Evolutionary conservation across 495 filamentous ascomycete genomes (phyloP).

Genomic region (Penicillium paxilli): DNA sequence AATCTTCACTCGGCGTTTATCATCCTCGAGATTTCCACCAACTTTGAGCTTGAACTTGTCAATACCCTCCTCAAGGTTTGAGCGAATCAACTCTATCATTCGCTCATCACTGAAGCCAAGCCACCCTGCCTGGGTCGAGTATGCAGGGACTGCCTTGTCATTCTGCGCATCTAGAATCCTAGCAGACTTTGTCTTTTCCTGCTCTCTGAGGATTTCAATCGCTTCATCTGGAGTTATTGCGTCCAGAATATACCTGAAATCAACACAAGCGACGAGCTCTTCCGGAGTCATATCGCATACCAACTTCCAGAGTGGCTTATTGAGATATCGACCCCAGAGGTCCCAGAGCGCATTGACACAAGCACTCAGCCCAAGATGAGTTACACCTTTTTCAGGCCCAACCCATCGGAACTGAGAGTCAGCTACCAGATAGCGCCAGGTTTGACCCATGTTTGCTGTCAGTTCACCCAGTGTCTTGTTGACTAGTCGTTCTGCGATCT

Average conservation of each 20-base stretch:
- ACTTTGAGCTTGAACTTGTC: constrained; percentile 80
- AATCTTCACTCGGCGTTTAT: constrained; percentile 59
- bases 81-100: constrained; percentile 62
- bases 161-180: constrained; percentile 59
- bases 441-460: constrained; percentile 68
- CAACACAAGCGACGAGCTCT: constrained; percentile 77
- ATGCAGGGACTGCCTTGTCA: constrained; percentile 68
- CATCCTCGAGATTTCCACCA: constrained; percentile 61
- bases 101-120: constrained; percentile 74
- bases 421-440: constrained; percentile 75
- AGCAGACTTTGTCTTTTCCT: constrained; percentile 49
- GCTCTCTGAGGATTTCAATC: constrained; percentile 55
- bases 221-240: constrained; percentile 79
- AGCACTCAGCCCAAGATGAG: constrained; percentile 81
- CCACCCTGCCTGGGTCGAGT: constrained; percentile 79
- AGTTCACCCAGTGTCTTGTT: constrained; percentile 62
- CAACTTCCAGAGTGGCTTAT: constrained; percentile 83
- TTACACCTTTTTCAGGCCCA: constrained; percentile 86
- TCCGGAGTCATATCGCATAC: constrained; percentile 82
- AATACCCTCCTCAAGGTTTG: constrained; percentile 67
- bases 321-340: constrained; percentile 78
- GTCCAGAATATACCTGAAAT: constrained; percentile 88
- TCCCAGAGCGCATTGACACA: constrained; percentile 91
- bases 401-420: constrained; percentile 78
- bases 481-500: constrained; percentile 57